Evolutionary conservation across 768 basidiomycete genomes (phyloP).

Genomic region (Boletellus emodensis): DNA sequence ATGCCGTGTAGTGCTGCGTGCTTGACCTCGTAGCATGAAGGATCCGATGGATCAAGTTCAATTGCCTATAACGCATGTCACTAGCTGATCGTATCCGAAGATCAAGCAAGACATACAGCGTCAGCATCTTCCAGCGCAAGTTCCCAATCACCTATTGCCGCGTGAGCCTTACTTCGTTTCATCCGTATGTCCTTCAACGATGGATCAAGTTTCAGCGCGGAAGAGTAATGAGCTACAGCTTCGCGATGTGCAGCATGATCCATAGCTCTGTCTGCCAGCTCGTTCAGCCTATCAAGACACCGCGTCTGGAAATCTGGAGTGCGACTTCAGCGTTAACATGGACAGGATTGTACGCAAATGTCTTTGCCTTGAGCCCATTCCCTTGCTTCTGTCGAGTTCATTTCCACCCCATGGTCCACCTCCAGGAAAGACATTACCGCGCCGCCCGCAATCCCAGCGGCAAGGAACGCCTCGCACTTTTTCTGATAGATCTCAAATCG

Average conservation of each 20-base stretch:
- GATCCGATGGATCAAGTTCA: slow-evolving; percentile 8
- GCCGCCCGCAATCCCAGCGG: neutral
- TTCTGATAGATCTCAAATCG: slow-evolving; percentile 2
- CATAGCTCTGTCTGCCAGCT: slow-evolving; percentile 6
- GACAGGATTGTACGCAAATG: neutral
- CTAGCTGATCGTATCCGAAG: neutral
- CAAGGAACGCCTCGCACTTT: slow-evolving; percentile 8
- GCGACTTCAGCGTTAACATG: neutral
- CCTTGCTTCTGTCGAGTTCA: neutral
- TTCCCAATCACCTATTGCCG: neutral
- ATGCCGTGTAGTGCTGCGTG: slow-evolving; percentile 12
- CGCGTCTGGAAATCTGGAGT: slow-evolving; percentile 7
- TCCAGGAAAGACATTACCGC: slow-evolving; percentile 6
- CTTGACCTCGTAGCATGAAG: slow-evolving; percentile 8
- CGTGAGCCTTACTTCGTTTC: slow-evolving; percentile 11
- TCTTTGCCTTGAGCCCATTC: slow-evolving; percentile 7
- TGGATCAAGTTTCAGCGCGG: slow-evolving; percentile 4
- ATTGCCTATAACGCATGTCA: slow-evolving; percentile 8
- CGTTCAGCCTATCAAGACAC: slow-evolving; percentile 7
- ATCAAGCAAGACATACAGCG: slow-evolving; percentile 2
- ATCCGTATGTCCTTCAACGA: neutral
- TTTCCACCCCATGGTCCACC: neutral
- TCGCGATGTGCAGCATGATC: slow-evolving; percentile 2
- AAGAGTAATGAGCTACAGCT: slow-evolving; percentile 10
- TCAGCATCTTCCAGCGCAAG: slow-evolving; percentile 9